Evolutionary conservation across 495 filamentous ascomycete species (phyloP).

Genomic region (Jackrogersella multiformis): DNA sequence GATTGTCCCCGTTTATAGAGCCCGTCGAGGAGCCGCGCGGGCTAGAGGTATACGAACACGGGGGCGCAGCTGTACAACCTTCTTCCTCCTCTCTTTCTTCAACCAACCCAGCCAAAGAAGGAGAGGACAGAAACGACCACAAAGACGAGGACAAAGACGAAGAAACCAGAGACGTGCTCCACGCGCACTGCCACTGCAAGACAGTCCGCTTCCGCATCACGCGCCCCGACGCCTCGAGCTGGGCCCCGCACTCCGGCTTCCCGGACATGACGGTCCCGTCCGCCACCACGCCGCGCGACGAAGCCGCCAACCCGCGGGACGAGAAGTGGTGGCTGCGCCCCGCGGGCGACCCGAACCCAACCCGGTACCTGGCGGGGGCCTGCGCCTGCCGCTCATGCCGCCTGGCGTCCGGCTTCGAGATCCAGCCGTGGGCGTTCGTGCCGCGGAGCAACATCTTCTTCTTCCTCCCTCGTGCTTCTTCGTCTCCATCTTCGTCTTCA

Average conservation of each 20-base stretch:
- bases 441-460: slow-evolving; percentile 68
- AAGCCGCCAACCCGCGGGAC: slow-evolving; percentile 52
- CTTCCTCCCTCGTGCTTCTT: not conserved
- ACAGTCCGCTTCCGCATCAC: slow-evolving; percentile 53
- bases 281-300: slow-evolving; percentile 49
- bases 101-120: not conserved
- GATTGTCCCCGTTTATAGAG: slow-evolving; percentile 62
- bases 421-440: slow-evolving; percentile 74
- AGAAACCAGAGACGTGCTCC: slow-evolving; percentile 35
- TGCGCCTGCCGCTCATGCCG: slow-evolving; percentile 73
- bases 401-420: slow-evolving; percentile 69
- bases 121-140: no score
- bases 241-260: slow-evolving; percentile 41
- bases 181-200: slow-evolving; percentile 55
- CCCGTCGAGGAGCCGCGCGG: slow-evolving; percentile 13
- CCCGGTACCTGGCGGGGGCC: slow-evolving; percentile 70
- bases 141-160: no score
- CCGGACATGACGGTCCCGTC: slow-evolving; percentile 50
- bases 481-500: no score
- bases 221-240: slow-evolving; percentile 46
- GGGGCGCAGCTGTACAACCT: slow-evolving; percentile 7
- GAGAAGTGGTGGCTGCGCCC: slow-evolving; percentile 51
- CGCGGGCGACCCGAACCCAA: slow-evolving; percentile 49
- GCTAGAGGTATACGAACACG: slow-evolving; percentile 25
- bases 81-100: no score